phyloP scores from a whole-genome alignment of 768 basidiomycete genomes.

The Russula vinacea region DNA sequence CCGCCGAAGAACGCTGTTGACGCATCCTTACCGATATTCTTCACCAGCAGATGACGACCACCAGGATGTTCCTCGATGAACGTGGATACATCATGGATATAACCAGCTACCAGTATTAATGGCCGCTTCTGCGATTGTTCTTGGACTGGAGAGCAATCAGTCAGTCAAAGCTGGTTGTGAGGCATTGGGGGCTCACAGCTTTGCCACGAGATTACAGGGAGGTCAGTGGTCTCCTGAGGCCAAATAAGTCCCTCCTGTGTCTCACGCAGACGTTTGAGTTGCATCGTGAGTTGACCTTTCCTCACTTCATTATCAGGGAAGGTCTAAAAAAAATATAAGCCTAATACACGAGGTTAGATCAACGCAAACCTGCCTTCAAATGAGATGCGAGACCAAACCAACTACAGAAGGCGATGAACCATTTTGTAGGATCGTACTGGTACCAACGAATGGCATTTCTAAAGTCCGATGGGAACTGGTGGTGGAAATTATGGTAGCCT shows the following conservation, averaged over 20 bases:
- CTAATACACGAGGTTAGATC: not conserved
- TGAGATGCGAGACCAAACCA: conserved; percentile 57
- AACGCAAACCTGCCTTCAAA: conserved; percentile 43
- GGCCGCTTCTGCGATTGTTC: conserved; percentile 77
- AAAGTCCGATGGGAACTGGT: conserved; percentile 97
- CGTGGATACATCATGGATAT: conserved; percentile 83
- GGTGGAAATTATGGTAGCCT: conserved; percentile 99
- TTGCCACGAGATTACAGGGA: conserved; percentile 85
- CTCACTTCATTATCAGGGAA: conserved; percentile 71
- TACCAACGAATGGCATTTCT: conserved; percentile 94
- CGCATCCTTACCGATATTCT: conserved; percentile 86
- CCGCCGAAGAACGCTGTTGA: conserved; percentile 94
- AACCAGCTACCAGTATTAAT: conserved; percentile 82
- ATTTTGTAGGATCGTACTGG: conserved; percentile 90
- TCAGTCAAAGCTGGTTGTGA: conserved; percentile 9
- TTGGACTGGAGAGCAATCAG: conserved; percentile 50
- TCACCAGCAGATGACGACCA: conserved; percentile 77
- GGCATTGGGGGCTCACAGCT: conserved; percentile 54
- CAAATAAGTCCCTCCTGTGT: conserved; percentile 74
- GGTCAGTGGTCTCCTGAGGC: conserved; percentile 71
- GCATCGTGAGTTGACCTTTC: conserved; percentile 93
- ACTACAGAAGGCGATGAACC: conserved; percentile 73
- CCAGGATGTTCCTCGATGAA: conserved; percentile 93
- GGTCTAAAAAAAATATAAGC: conserved; percentile 30
- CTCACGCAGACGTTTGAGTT: conserved; percentile 80